Evolutionary conservation across 129 eudicot species (phyloP).

Genomic region (Flaveria trinervia): DNA sequence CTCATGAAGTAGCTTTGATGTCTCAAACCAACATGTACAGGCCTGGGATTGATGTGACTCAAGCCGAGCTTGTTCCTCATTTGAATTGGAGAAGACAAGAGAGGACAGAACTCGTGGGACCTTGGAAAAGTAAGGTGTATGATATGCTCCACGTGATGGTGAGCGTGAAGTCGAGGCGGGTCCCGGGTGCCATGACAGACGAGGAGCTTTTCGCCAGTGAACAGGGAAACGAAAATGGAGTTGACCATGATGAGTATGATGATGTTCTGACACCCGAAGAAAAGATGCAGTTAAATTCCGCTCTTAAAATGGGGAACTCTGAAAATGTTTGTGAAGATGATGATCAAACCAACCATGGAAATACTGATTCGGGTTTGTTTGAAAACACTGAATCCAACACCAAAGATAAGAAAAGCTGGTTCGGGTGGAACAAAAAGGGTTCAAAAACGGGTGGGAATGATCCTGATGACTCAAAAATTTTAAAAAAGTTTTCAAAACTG

Average conservation of each 20-base stretch:
- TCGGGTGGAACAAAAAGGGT: slow-evolving; percentile 81
- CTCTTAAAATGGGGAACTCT: slow-evolving; percentile 62
- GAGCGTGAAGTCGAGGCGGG: slow-evolving; percentile 90
- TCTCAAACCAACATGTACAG: slow-evolving; percentile 91
- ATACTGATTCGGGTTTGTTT: slow-evolving; percentile 39
- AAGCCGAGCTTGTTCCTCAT: slow-evolving; percentile 88
- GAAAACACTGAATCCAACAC: slow-evolving; percentile 53
- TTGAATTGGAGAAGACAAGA: slow-evolving; percentile 90
- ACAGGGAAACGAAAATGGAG: slow-evolving; percentile 42
- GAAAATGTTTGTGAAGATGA: slow-evolving; percentile 61
- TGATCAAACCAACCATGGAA: slow-evolving; percentile 54
- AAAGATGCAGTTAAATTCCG: slow-evolving; percentile 75
- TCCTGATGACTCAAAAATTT: slow-evolving; percentile 59
- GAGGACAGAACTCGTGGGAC: slow-evolving; percentile 76
- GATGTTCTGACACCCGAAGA: slow-evolving; percentile 87
- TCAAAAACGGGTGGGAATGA: slow-evolving; percentile 54
- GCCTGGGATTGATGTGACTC: slow-evolving; percentile 96
- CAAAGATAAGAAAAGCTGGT: slow-evolving; percentile 87
- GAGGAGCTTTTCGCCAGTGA: slow-evolving; percentile 70
- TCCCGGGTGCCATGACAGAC: slow-evolving; percentile 94
- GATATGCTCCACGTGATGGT: slow-evolving; percentile 95
- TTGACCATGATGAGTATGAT: slow-evolving; percentile 65
- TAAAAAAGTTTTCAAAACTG: slow-evolving; percentile 65
- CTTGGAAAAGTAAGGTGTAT: slow-evolving; percentile 85
- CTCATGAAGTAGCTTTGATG: slow-evolving; percentile 84